Conservation (phyloP, 1,139 yeast species). For the Hansenula sp. region DNA sequence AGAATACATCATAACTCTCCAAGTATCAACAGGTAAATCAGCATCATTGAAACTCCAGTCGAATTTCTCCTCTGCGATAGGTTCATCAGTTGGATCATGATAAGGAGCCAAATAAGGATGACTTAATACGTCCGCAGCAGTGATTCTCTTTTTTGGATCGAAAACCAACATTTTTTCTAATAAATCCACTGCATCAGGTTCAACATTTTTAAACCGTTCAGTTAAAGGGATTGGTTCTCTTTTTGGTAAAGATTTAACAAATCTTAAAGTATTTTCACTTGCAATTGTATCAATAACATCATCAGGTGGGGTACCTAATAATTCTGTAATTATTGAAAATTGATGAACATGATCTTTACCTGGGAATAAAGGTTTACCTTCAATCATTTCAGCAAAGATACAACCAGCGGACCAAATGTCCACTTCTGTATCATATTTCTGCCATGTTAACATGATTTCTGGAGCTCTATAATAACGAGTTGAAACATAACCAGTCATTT, state of each 20-base stretch:
- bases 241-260: slow-evolving; percentile 90
- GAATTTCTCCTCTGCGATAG: slow-evolving; percentile 85
- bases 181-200: slow-evolving; percentile 88
- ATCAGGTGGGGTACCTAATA: slow-evolving; percentile 93
- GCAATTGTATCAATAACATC: slow-evolving; percentile 96
- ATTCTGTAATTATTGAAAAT: slow-evolving; percentile 92
- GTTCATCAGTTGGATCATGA: slow-evolving; percentile 98
- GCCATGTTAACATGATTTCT: slow-evolving; percentile 99
- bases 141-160: slow-evolving; percentile 90
- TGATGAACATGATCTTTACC: slow-evolving; percentile 99
- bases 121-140: slow-evolving; percentile 84
- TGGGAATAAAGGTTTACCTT: slow-evolving; percentile 97
- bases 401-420: slow-evolving; percentile 99
- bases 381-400: slow-evolving; percentile 97
- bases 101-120: slow-evolving; percentile 97
- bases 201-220: slow-evolving; percentile 81
- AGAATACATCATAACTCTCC: slow-evolving; percentile 99
- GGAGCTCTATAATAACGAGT: slow-evolving; percentile 98
- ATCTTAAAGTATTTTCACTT: slow-evolving; percentile 89
- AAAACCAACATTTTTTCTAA: slow-evolving; percentile 88
- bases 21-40: slow-evolving; percentile 93
- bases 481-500: slow-evolving; percentile 98
- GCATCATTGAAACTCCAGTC: slow-evolving; percentile 99
- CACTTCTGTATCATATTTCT: slow-evolving; percentile 96
- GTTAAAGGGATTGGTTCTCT: slow-evolving; percentile 87